phyloP scores from a whole-genome alignment of 306 rosid species.

The Vigna reflexopilosa region DNA sequence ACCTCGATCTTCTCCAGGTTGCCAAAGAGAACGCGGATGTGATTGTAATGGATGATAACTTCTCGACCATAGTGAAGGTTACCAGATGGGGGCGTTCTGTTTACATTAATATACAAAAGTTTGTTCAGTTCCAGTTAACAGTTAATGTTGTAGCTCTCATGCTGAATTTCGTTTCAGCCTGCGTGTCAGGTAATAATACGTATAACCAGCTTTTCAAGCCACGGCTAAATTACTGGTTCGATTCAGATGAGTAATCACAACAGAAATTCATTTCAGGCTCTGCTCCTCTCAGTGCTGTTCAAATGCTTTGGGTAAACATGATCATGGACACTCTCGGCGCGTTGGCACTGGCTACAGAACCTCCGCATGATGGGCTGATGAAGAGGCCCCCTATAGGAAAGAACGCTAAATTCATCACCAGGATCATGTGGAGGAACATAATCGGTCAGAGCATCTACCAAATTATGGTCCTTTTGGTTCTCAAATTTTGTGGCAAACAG shows the following conservation, averaged over 20 bases:
- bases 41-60: constrained; percentile 88
- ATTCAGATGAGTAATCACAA: background rate
- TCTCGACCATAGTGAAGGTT: constrained; percentile 80
- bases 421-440: constrained; percentile 88
- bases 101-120: constrained; percentile 90
- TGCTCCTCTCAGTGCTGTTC: constrained; percentile 93
- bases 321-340: constrained; percentile 98
- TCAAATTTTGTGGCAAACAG: constrained; percentile 60
- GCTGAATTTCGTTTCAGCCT: constrained; percentile 85
- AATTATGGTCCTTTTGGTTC: constrained; percentile 66
- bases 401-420: constrained; percentile 65
- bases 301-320: constrained; percentile 98
- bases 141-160: constrained; percentile 93
- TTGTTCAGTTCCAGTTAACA: constrained; percentile 93
- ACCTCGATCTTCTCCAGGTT: constrained; percentile 58
- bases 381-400: constrained; percentile 76
- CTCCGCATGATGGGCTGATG: constrained; percentile 84
- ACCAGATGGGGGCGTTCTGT: constrained; percentile 91
- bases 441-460: constrained; percentile 88
- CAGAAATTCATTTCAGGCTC: constrained; percentile 58
- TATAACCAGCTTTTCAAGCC: background rate
- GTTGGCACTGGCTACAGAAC: constrained; percentile 91
- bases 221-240: background rate
- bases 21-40: constrained; percentile 98
- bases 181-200: constrained; percentile 59